Conservation (phyloP, 345 rosid species). For the Pistacia atlantica region DNA sequence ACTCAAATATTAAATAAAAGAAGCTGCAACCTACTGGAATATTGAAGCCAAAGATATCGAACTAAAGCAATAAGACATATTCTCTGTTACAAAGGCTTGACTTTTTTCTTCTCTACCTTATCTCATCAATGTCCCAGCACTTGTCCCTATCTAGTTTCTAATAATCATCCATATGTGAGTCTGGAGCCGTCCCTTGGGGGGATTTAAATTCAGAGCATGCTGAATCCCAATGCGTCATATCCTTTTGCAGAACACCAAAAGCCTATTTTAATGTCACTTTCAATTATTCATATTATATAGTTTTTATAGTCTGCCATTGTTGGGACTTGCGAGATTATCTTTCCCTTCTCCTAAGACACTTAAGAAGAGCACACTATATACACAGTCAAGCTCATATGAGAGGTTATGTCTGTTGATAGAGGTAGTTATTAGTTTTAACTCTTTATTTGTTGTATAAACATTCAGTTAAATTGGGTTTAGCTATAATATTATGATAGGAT, state of each 20-base stretch:
- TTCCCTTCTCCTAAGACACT: not conserved
- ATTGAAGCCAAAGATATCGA: too few relatives aligned
- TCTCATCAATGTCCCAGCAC: not conserved
- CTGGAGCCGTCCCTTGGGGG: conserved; percentile 8
- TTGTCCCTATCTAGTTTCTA: not conserved
- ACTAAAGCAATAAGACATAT: too few relatives aligned
- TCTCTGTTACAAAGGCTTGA: too few relatives aligned
- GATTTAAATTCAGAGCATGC: not conserved
- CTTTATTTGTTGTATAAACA: too few relatives aligned
- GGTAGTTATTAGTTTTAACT: too few relatives aligned
- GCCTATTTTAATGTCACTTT: not conserved
- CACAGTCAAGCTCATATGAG: too few relatives aligned
- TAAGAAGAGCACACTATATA: not conserved
- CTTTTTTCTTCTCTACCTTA: not conserved
- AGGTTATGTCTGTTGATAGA: not conserved
- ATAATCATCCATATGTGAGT: not conserved
- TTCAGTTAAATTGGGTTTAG: too few relatives aligned
- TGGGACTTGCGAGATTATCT: not conserved
- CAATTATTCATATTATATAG: too few relatives aligned
- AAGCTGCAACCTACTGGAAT: too few relatives aligned
- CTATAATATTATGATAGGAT: too few relatives aligned
- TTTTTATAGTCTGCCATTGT: not conserved
- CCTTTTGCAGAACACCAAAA: not conserved
- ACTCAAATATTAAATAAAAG: too few relatives aligned
- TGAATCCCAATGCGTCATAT: not conserved